These are phyloP conservation scores for Eutrema heterophyllum DNA, from an alignment of 345 rosid species.

Conservation along the genomic window DNA sequence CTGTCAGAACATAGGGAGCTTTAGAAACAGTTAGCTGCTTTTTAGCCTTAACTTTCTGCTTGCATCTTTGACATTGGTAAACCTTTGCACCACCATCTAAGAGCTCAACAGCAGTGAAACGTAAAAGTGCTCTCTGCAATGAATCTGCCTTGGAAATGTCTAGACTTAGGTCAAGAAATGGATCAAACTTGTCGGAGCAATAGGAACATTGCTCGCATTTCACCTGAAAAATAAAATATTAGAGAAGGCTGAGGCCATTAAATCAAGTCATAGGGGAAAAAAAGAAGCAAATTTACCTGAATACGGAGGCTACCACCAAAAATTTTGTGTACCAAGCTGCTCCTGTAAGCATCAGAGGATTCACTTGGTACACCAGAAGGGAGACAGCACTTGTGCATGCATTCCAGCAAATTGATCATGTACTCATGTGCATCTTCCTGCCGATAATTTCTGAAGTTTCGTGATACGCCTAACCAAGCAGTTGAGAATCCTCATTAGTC, in stretches of 20 bases:
- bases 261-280: neutral
- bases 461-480: constrained; percentile 69
- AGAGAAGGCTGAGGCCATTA: neutral
- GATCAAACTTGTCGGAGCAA: constrained; percentile 83
- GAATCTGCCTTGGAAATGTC: constrained; percentile 83
- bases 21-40: constrained; percentile 85
- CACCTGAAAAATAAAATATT: constrained; percentile 39
- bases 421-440: constrained; percentile 99
- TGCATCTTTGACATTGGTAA: constrained; percentile 84
- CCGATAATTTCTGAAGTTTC: constrained; percentile 68
- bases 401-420: constrained; percentile 91
- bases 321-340: constrained; percentile 90
- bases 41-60: constrained; percentile 76
- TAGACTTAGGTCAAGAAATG: constrained; percentile 87
- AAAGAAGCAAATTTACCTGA: constrained; percentile 47
- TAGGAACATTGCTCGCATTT: constrained; percentile 72
- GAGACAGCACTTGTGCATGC: constrained; percentile 95
- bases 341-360: constrained; percentile 85
- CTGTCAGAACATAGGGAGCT: constrained; percentile 75
- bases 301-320: constrained; percentile 93
- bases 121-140: constrained; percentile 59
- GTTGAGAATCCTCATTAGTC: constrained; percentile 33
- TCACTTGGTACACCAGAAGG: constrained; percentile 91
- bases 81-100: constrained; percentile 90
- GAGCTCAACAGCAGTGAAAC: constrained; percentile 70